A percentile compares a stretch with the other conserved stretches of the same genome.
Evolutionary conservation across 164 flowering plant genomes (phyloP).

Genomic region (Kalanchoe fedtschenkoi): DNA sequence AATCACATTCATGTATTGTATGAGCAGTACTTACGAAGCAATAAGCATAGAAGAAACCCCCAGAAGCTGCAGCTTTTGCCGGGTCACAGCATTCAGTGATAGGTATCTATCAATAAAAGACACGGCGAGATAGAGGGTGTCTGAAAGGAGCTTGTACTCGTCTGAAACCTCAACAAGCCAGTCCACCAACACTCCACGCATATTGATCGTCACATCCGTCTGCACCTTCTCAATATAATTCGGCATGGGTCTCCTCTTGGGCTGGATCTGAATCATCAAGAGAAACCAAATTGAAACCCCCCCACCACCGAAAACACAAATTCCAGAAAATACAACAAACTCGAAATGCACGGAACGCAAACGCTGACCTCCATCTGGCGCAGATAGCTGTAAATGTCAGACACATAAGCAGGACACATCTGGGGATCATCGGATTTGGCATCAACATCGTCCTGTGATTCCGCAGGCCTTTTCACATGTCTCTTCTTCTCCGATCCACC

Average conservation of each 20-base stretch:
- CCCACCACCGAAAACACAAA: background rate
- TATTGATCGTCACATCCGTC: slow-evolving; percentile 44
- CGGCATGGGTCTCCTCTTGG: slow-evolving; percentile 40
- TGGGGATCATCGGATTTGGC: slow-evolving; percentile 18
- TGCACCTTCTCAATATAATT: slow-evolving; percentile 48
- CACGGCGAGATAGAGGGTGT: slow-evolving; percentile 55
- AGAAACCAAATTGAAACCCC: background rate
- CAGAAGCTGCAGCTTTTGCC: slow-evolving; percentile 53
- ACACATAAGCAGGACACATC: slow-evolving; percentile 21
- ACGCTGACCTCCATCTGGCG: slow-evolving; percentile 28
- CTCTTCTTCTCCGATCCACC: background rate
- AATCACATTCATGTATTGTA: background rate
- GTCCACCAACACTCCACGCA: slow-evolving; percentile 62
- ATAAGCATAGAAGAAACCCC: slow-evolving; percentile 85
- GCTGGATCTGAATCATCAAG: slow-evolving; percentile 25
- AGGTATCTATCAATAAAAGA: slow-evolving; percentile 53
- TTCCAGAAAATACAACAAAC: too few relatives aligned
- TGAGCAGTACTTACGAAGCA: slow-evolving; percentile 52
- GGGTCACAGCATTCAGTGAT: slow-evolving; percentile 30
- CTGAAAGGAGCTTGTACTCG: slow-evolving; percentile 55
- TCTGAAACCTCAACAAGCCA: slow-evolving; percentile 81
- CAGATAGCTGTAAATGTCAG: slow-evolving; percentile 28
- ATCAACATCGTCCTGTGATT: slow-evolving; percentile 4
- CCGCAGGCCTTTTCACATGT: slow-evolving; percentile 1
- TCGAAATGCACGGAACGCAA: too few relatives aligned